Conservation (phyloP, 768 basidiomycete genomes). For the Kwoniella sp. region DNA sequence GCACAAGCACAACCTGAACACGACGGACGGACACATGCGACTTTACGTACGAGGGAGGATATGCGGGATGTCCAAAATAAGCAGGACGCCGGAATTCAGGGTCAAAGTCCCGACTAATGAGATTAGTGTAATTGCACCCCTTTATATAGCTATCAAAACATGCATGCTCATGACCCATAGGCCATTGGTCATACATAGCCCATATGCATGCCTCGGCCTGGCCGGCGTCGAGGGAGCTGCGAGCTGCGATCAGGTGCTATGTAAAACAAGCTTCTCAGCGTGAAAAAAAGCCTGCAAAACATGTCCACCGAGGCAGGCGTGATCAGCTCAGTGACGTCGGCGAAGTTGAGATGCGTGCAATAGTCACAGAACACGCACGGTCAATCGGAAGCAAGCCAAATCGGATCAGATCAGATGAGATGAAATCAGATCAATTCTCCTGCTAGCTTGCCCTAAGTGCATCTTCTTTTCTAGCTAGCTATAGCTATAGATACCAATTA, state of each 20-base stretch:
- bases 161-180: not conserved
- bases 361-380: not conserved
- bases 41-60: not conserved
- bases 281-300: no score
- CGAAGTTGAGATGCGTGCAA: not conserved
- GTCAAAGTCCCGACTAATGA: not conserved
- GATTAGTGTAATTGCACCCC: not conserved
- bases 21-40: no score
- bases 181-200: no score
- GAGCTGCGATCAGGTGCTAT: no score
- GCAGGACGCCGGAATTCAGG: constrained; percentile 2
- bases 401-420: no score
- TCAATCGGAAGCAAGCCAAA: not conserved
- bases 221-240: no score
- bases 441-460: not conserved
- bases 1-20: no score
- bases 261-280: no score
- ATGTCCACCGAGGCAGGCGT: no score
- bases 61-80: not conserved
- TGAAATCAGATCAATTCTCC: constrained; percentile 1
- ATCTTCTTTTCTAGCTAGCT: no score
- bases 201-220: not conserved
- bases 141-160: not conserved
- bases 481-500: no score
- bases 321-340: not conserved